phyloP scores from a whole-genome alignment of 768 basidiomycete genomes.

The Kwoniella heveanensis region DNA sequence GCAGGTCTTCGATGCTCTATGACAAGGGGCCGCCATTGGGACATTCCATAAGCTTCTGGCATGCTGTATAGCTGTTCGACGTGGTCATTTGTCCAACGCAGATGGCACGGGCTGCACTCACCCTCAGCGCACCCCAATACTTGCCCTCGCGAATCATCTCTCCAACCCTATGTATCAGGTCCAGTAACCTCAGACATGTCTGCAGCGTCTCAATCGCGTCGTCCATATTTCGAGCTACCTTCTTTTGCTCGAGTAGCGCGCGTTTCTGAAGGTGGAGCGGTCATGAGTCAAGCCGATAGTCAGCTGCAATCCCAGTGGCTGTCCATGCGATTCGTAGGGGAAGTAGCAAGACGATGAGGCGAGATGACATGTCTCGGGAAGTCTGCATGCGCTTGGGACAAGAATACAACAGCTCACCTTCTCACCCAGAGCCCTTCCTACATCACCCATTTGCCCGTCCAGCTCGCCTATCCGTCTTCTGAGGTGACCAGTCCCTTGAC shows the following conservation, averaged over 20 bases:
- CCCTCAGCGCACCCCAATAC: slow-evolving; percentile 95
- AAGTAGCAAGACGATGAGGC: neutral
- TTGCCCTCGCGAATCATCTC: slow-evolving; percentile 90
- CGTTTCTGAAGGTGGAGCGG: slow-evolving; percentile 71
- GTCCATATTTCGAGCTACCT: slow-evolving; percentile 90
- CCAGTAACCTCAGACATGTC: slow-evolving; percentile 85
- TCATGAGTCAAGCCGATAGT: no score
- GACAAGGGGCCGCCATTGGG: neutral
- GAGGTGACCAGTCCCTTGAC: slow-evolving; percentile 92
- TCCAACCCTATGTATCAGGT: slow-evolving; percentile 87
- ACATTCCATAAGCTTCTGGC: neutral
- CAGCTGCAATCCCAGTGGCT: no score
- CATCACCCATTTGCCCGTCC: slow-evolving; percentile 82
- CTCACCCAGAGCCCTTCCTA: slow-evolving; percentile 83
- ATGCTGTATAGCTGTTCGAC: no score
- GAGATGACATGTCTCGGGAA: no score
- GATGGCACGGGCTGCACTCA: no score
- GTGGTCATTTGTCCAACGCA: no score
- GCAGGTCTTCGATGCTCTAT: slow-evolving; percentile 93
- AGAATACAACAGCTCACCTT: slow-evolving; percentile 60
- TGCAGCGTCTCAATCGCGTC: slow-evolving; percentile 95
- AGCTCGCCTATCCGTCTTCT: slow-evolving; percentile 86
- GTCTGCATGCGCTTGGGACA: no score
- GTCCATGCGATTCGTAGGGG: no score
- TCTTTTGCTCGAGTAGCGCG: slow-evolving; percentile 80